A percentile compares a stretch with the other conserved stretches of the same genome.
Conservation (phyloP, 139 green algal species). For the Haematococcus lacustris region DNA sequence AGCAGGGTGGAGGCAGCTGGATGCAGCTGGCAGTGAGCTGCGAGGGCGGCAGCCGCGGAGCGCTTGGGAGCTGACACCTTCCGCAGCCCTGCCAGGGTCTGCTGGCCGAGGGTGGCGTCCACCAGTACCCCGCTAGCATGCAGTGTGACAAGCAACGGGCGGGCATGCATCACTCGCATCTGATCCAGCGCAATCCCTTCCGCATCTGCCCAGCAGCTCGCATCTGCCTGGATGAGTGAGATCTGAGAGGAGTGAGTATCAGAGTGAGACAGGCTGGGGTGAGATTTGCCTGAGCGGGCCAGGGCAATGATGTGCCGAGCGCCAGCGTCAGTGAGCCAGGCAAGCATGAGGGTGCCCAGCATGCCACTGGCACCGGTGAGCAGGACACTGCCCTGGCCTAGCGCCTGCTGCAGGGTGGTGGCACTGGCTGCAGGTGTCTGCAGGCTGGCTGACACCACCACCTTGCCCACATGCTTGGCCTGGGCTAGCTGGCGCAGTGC, state of each 20-base stretch:
- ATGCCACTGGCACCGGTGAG: conserved; percentile 51
- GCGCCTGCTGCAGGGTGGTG: neutral
- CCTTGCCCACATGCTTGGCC: conserved; percentile 74
- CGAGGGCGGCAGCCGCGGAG: conserved; percentile 6
- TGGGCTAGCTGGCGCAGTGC: conserved; percentile 56
- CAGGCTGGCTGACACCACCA: conserved; percentile 49
- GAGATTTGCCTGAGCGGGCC: conserved; percentile 34
- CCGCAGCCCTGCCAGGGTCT: conserved; percentile 23
- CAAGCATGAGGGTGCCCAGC: conserved; percentile 39
- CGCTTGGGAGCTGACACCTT: conserved; percentile 47
- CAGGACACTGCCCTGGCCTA: conserved; percentile 21
- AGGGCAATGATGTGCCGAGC: conserved; percentile 29
- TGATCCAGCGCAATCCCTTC: conserved; percentile 42
- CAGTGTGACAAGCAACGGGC: conserved; percentile 14
- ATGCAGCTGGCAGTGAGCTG: neutral
- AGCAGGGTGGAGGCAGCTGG: conserved; percentile 38
- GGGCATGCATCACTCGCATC: neutral
- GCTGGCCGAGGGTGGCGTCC: conserved; percentile 36
- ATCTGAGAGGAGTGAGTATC: neutral
- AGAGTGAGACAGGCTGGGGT: neutral
- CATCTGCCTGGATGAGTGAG: conserved; percentile 1
- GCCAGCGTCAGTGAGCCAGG: conserved; percentile 32
- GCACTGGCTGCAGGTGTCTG: neutral
- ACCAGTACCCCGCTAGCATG: conserved; percentile 54
- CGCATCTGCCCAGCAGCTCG: no score